Evolutionary conservation across 2,329 filamentous ascomycete species (phyloP), one percentile per base, ranked within the genome.

Genomic region (Epichloe aotearoae): DNA sequence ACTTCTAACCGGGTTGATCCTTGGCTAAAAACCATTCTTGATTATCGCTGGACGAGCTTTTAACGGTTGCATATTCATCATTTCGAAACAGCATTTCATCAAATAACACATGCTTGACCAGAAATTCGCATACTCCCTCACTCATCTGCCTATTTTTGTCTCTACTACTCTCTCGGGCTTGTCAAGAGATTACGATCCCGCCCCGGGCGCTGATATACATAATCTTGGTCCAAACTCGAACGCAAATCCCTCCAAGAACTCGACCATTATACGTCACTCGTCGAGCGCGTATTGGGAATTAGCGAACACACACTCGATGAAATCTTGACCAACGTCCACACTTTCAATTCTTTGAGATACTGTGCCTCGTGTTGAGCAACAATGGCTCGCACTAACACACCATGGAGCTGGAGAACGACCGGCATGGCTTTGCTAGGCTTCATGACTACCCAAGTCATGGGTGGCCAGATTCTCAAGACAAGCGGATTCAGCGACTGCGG

Each of bases 401-500:
- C 47, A 51, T 64, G 64, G 64, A 63, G 57, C 49, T 55, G 50
- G 46, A 26, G 42, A 42, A 33, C 57, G 33, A 63, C 58, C 51
- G 64, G 64, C 49, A 55, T 68, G 52, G 59, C 66, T 50, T 64
- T 70, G 19, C 50, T 57, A 12, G 61, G 64, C 47, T 62, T 65
- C 48, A 62, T 75, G 44, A 59, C 64, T 15, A 65, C 63, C 46
- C 68, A 73, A 52, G 83, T 76, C 50, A 64, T 85, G 53, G 86
- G 79, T 51, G 75, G 71, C 54, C 82, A 91, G 58, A 73, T 94
- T 52, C 78, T 98, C 52, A 79, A 83, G 63, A 96, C 90, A 23
- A 79, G 77, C 55, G 87, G 89, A 53, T 95, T 93, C 70, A 80
- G 74, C 61, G 82, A 82, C 56, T 97, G 93, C 68, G 64, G 62